Evolutionary conservation across 2,329 filamentous ascomycete genomes (phyloP), one percentile per base, ranked within the genome.

Genomic region (Cordyceps fumosorosea): DNA sequence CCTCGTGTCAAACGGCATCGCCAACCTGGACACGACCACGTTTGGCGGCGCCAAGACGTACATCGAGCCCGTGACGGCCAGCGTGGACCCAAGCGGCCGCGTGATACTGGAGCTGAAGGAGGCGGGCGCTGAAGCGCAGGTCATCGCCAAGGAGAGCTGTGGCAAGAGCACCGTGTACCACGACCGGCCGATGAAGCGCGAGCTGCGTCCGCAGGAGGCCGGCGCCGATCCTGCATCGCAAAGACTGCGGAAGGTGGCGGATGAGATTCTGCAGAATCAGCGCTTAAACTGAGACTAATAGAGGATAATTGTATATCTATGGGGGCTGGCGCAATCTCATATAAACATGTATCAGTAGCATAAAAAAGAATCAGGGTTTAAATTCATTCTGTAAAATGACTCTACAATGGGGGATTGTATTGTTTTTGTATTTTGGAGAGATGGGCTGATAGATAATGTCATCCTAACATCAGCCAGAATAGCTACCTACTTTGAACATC

Each of bases 41-140:
- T 67, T 67, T 34, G 84, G 84, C 62, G 84, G 84, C 42, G 73
- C 78, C 64, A 87, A 86, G 76, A 66, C 81, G 7, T 84, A 79
- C 68, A 76, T 84, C 45, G 75, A 79, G 60, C 73, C 81, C 3
- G 65, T 70, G 24, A 72, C 71, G 10, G 80, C 80, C 42, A 74
- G 70, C 64, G 69, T 84, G 56, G 78, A 83, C 68, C 77, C 82
- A 2, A 75, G 73, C 55, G 84, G 84, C 63, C 80, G 73, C 66
- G 71, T 86, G 14, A 66, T 76, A 7, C 64, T 85, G 47, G 69
- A 70, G 20, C 70, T 83, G n/a, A 69, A 68, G 18, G 78, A 80
- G 54, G 71, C 77, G 0, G 63, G 70, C 20, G 11, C 64, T 1
- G 74, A 78, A 70, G 71, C 76, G 2, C 73, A 74, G 61, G 66